Conservation (phyloP, 1,139 yeast species). For the Debaryomyces sp. region DNA sequence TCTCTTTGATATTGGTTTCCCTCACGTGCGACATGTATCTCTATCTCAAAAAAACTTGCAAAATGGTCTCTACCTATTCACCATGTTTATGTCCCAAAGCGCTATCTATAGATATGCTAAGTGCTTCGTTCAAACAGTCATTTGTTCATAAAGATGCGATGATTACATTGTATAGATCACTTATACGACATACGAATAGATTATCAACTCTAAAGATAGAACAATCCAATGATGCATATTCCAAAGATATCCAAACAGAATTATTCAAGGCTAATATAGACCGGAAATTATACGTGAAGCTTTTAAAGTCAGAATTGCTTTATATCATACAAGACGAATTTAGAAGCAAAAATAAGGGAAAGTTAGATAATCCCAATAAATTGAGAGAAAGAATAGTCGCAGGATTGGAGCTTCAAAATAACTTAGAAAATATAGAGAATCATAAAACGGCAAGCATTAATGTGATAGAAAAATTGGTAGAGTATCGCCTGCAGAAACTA, state of each 20-base stretch:
- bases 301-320: slow-evolving; percentile 20
- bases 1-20: background rate
- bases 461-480: slow-evolving; percentile 11
- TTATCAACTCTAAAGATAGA: slow-evolving; percentile 3
- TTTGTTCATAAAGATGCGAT: slow-evolving; percentile 15
- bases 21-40: background rate
- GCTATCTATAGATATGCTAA: background rate
- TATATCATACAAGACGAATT: slow-evolving; percentile 22
- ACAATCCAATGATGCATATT: background rate
- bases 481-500: slow-evolving; percentile 18
- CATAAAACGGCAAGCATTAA: background rate
- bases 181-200: slow-evolving; percentile 20
- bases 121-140: background rate
- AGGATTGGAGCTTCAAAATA: slow-evolving; percentile 15
- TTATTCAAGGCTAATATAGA: slow-evolving; percentile 12
- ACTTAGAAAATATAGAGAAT: background rate
- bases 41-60: background rate
- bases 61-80: background rate
- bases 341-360: slow-evolving; percentile 4
- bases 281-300: slow-evolving; percentile 12
- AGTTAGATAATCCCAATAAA: slow-evolving; percentile 3
- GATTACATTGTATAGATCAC: slow-evolving; percentile 21
- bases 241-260: slow-evolving; percentile 3
- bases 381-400: slow-evolving; percentile 8
- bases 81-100: background rate